Evolutionary conservation across 1,284 basidiomycete genomes (phyloP).

Genomic region (Xerocomus amazonicus): DNA sequence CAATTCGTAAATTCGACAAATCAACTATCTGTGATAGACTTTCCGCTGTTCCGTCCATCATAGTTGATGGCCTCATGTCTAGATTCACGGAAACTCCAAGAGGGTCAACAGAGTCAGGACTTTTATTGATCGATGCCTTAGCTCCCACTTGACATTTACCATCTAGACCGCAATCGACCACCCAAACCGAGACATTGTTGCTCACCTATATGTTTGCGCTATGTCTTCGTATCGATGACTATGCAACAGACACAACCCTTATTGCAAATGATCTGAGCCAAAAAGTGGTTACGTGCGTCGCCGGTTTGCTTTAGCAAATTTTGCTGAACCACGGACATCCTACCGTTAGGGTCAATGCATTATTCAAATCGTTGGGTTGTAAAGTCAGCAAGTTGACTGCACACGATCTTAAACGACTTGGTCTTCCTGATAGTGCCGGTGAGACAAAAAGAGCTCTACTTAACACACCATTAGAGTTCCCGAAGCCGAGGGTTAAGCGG

Average conservation of each 20-base stretch:
- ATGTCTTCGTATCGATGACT: slow-evolving; percentile 76
- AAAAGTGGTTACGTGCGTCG: slow-evolving; percentile 55
- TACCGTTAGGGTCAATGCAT: slow-evolving; percentile 41
- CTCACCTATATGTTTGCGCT: slow-evolving; percentile 77
- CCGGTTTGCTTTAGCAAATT: background rate
- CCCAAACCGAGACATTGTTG: slow-evolving; percentile 65
- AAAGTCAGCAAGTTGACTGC: slow-evolving; percentile 57
- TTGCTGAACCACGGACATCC: background rate
- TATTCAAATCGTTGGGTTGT: slow-evolving; percentile 65
- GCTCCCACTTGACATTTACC: background rate
- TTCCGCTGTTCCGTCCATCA: slow-evolving; percentile 52
- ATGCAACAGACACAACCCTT: slow-evolving; percentile 60
- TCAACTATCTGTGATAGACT: slow-evolving; percentile 55
- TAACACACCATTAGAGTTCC: slow-evolving; percentile 74
- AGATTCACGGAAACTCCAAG: slow-evolving; percentile 76
- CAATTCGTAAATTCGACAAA: slow-evolving; percentile 45
- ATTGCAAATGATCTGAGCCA: slow-evolving; percentile 75
- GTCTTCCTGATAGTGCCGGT: slow-evolving; percentile 56
- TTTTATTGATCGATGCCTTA: background rate
- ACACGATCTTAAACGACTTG: slow-evolving; percentile 64
- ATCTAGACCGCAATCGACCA: slow-evolving; percentile 62
- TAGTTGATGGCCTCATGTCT: slow-evolving; percentile 73
- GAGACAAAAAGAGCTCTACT: slow-evolving; percentile 68
- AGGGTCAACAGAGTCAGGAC: slow-evolving; percentile 55
- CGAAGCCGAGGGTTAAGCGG: slow-evolving; percentile 46